Conservation (phyloP, 768 basidiomycete genomes). For the Pleurotus salmoneostramineus region DNA sequence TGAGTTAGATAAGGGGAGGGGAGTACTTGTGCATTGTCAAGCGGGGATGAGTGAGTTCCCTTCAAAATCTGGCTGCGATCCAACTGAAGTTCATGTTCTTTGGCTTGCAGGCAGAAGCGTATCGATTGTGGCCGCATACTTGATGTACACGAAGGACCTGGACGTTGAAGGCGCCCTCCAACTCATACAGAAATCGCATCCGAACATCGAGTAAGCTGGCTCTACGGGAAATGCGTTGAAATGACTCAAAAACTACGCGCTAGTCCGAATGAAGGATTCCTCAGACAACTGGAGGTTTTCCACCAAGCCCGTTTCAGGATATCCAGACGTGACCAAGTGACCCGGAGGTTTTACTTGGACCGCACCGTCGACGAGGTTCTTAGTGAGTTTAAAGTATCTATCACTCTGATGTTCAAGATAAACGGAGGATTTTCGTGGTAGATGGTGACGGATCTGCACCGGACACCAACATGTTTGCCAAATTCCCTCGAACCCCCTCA, state of each 20-base stretch:
- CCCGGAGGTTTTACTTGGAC: slow-evolving; percentile 83
- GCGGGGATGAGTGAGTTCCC: slow-evolving; percentile 76
- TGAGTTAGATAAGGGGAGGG: slow-evolving; percentile 69
- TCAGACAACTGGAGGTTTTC: slow-evolving; percentile 78
- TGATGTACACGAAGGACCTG: slow-evolving; percentile 70
- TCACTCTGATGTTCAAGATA: not conserved
- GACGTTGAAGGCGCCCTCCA: slow-evolving; percentile 62
- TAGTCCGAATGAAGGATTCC: slow-evolving; percentile 87
- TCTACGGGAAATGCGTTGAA: not conserved
- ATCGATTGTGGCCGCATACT: slow-evolving; percentile 82
- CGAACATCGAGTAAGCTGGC: slow-evolving; percentile 56
- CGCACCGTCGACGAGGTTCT: slow-evolving; percentile 69
- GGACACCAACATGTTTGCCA: slow-evolving; percentile 72
- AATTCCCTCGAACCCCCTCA: slow-evolving; percentile 61
- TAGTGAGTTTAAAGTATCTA: slow-evolving; percentile 45
- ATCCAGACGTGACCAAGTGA: slow-evolving; percentile 60
- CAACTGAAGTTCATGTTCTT: slow-evolving; percentile 5
- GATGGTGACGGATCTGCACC: slow-evolving; percentile 72
- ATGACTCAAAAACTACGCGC: not conserved
- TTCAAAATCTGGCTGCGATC: not conserved
- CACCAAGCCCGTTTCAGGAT: slow-evolving; percentile 69
- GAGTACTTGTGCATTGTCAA: slow-evolving; percentile 87
- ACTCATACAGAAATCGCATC: slow-evolving; percentile 62
- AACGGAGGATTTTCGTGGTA: slow-evolving; percentile 19
- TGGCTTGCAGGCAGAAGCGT: slow-evolving; percentile 67